phyloP scores from a whole-genome alignment of 345 rosid species.

The Aquilaria malaccensis region DNA sequence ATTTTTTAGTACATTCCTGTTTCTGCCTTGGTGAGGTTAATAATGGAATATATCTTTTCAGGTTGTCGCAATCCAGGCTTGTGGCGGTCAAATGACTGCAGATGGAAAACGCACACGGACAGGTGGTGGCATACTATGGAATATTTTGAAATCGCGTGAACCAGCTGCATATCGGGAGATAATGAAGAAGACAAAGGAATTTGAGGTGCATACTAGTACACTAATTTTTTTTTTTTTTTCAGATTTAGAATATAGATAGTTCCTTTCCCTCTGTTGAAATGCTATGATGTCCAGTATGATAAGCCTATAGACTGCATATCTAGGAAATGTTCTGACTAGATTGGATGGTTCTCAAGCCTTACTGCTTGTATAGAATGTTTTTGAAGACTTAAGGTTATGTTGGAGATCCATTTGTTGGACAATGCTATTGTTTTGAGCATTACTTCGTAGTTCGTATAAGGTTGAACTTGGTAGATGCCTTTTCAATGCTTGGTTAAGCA shows the following conservation, averaged over 20 bases:
- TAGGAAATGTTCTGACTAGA: no score
- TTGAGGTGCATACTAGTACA: constrained; percentile 55
- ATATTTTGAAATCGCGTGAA: constrained; percentile 69
- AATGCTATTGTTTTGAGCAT: no score
- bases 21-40: constrained; percentile 1
- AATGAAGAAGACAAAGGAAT: constrained; percentile 78
- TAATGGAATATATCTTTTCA: constrained; percentile 25
- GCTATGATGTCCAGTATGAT: no score
- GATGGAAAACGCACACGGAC: constrained; percentile 72
- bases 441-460: no score
- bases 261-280: background rate
- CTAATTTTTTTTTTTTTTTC: background rate
- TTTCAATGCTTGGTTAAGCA: no score
- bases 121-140: constrained; percentile 90
- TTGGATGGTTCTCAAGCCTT: no score
- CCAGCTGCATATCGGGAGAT: constrained; percentile 70
- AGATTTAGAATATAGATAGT: no score
- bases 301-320: no score
- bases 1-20: background rate
- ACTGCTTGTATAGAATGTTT: no score
- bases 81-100: constrained; percentile 96
- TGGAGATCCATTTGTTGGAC: no score
- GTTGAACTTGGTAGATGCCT: no score
- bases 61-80: constrained; percentile 79
- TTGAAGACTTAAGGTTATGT: no score